phyloP scores from a whole-genome alignment of 1,284 basidiomycete genomes.

The Phellinidium pouzarii region DNA sequence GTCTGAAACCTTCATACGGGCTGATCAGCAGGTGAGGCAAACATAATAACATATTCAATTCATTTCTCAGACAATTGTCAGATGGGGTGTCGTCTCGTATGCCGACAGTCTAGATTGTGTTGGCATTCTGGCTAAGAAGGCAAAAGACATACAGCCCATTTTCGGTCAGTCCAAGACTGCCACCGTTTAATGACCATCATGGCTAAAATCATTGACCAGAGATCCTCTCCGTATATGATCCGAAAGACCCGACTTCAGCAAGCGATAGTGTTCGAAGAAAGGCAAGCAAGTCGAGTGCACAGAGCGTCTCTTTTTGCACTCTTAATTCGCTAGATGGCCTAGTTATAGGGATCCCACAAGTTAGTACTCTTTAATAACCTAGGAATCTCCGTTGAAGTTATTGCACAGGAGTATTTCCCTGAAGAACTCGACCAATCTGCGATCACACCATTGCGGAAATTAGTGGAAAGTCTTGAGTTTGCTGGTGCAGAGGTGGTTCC shows the following conservation, averaged over 20 bases:
- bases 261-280: constrained; percentile 35
- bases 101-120: constrained; percentile 95
- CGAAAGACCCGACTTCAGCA: constrained; percentile 74
- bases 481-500: constrained; percentile 68
- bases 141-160: constrained; percentile 44
- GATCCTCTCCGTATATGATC: constrained; percentile 59
- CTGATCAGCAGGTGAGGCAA: constrained; percentile 69
- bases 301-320: constrained; percentile 15
- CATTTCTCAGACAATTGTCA: constrained; percentile 26
- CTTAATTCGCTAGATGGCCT: constrained; percentile 35
- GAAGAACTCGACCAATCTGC: constrained; percentile 53
- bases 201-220: constrained; percentile 35
- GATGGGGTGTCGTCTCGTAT: constrained; percentile 89
- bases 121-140: constrained; percentile 65
- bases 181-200: constrained; percentile 1
- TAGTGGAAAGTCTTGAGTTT: constrained; percentile 44
- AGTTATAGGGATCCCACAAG: constrained; percentile 51
- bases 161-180: constrained; percentile 49
- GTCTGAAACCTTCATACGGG: constrained; percentile 94
- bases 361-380: constrained; percentile 20
- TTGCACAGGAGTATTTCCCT: constrained; percentile 74
- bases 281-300: constrained; percentile 22
- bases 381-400: constrained; percentile 23
- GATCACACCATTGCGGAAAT: constrained; percentile 38
- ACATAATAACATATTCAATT: neutral